A percentile compares a stretch with the other conserved stretches of the same genome.
Evolutionary conservation across 176 grass and related monocot species (phyloP).

Genomic region (Rhynchospora tenuis): DNA sequence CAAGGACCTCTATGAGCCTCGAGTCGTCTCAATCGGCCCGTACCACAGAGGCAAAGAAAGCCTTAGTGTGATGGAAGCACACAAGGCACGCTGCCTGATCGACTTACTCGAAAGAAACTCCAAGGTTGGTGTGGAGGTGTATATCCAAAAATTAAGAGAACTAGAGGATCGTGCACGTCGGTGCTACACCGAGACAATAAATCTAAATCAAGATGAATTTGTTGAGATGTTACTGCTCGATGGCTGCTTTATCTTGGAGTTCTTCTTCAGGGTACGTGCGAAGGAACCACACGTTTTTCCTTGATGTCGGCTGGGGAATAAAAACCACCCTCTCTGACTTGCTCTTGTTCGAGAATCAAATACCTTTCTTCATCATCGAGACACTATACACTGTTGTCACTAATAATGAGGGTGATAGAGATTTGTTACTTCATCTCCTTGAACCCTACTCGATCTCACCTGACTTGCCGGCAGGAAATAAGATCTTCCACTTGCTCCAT

Average conservation of each 20-base stretch:
- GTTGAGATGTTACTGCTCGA: slow-evolving; percentile 21
- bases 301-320: background rate
- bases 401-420: background rate
- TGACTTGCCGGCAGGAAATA: background rate
- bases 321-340: background rate
- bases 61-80: slow-evolving; percentile 5
- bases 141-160: background rate
- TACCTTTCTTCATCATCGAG: background rate
- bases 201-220: background rate
- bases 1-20: slow-evolving; percentile 8
- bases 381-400: background rate
- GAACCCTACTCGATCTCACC: background rate
- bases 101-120: slow-evolving; percentile 1
- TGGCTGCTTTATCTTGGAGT: slow-evolving; percentile 14
- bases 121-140: background rate
- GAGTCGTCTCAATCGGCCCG: slow-evolving; percentile 12
- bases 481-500: background rate
- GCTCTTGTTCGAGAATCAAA: slow-evolving; percentile 1
- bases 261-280: background rate
- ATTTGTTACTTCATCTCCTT: background rate
- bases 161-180: slow-evolving; percentile 1
- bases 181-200: slow-evolving; percentile 2
- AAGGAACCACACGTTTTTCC: background rate
- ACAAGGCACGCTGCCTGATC: slow-evolving; percentile 10
- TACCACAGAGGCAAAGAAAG: background rate